Evolutionary conservation across 345 rosid species (phyloP), one percentile per base, ranked within the genome.

Genomic region (Carallia pectinifolia): DNA sequence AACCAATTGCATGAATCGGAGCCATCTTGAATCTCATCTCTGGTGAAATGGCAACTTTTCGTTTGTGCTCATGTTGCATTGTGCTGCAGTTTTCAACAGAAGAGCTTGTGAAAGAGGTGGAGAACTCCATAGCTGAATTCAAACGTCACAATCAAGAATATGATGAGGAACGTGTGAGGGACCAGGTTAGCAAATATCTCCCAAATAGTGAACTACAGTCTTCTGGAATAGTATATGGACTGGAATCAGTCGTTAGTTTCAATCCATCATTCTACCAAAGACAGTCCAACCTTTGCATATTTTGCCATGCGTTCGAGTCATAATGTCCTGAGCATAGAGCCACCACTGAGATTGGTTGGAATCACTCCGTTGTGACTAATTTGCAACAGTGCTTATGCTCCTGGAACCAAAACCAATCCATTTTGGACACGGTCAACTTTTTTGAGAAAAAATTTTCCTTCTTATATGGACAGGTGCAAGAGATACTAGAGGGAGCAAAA

Each of bases 401-500:
- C 16, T 44, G 1, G 2, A 12, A 12, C 50, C 15, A 10, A 40
- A 40, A 10, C 3, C 4, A 1, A 10, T 8, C 3, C 48, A 40
- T 40, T 40, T 3, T 0, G 3, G 48, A 3, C 8, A 44, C 1
- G 3, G 40, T 38, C 17, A 4, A 10, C 50, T 12, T 13, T 3
- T 44, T 2, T 4, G 0, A 40, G 48, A 2, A 10, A 10, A 40
- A 23, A 50, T 6, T 61, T 50, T 60, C 50, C 12, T 50, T 6
- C 3, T 44, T 65, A 67, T 29, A 19, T 74, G 53, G 52, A 54
- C 75, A 91, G 97, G 98, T 94, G 66, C 93, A 87, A 87, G 98
- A 94, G 62, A 74, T 91, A 62, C 80, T 94, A 33, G 97, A 94
- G 77, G 98, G 96, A 72, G 97, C 97, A 40, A 91, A 88, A 80